A percentile compares a stretch with the other conserved stretches of the same genome.
These are phyloP conservation scores for Metschnikowia borealis DNA, from an alignment of 805 yeast genomes.

Conservation along the genomic window DNA sequence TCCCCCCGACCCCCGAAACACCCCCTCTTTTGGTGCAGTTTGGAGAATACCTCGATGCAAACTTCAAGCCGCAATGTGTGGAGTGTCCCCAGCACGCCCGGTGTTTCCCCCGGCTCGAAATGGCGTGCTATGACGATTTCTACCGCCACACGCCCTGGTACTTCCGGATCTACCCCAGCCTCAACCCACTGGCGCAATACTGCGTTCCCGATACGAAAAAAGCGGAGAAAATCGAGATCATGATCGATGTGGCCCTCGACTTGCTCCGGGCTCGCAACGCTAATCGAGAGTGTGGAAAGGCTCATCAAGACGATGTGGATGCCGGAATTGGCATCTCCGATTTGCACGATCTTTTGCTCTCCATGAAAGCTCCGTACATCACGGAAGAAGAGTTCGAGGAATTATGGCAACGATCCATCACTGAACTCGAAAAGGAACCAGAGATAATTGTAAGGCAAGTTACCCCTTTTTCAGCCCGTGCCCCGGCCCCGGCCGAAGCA, in stretches of 20 bases:
- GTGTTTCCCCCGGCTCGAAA: conserved; percentile 57
- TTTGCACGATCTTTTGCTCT: conserved; percentile 48
- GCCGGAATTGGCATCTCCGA: conserved; percentile 52
- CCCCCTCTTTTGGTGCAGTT: conserved; percentile 29
- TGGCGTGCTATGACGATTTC: conserved; percentile 71
- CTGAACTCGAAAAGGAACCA: conserved; percentile 60
- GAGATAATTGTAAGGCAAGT: conserved; percentile 80
- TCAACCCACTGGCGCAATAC: conserved; percentile 42
- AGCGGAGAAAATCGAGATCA: conserved; percentile 60
- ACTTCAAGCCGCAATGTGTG: conserved; percentile 58
- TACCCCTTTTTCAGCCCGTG: conserved; percentile 15
- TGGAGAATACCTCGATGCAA: conserved; percentile 44
- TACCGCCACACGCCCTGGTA: conserved; percentile 50
- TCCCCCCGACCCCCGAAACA: conserved; percentile 26
- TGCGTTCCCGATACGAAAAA: conserved; percentile 76
- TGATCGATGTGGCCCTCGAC: conserved; percentile 63
- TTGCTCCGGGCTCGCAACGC: conserved; percentile 69
- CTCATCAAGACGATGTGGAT: conserved; percentile 35
- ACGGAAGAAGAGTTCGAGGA: conserved; percentile 66
- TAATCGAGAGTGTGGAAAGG: conserved; percentile 53
- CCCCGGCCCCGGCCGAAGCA: neutral
- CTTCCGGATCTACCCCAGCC: conserved; percentile 55
- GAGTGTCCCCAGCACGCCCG: conserved; percentile 80
- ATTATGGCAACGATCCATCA: conserved; percentile 64
- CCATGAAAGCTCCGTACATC: conserved; percentile 44